Percentiles rank a stretch among this genome's conserved stretches.
Evolutionary conservation across 2,329 filamentous ascomycete genomes (phyloP).

Genomic region (Xylaria multiplex): DNA sequence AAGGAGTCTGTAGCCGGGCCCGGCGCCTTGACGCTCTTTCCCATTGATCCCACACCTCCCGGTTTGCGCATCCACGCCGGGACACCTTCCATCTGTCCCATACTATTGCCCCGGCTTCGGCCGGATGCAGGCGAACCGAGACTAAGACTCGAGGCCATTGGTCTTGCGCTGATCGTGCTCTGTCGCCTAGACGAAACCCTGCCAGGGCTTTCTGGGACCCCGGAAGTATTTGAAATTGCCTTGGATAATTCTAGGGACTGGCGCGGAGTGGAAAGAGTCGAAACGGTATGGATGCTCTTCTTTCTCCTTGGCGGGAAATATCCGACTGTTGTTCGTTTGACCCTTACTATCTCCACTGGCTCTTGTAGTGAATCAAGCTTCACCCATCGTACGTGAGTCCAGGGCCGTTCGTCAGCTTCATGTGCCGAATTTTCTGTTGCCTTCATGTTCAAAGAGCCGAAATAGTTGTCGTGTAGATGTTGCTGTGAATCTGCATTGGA

Average conservation of each 20-base stretch:
- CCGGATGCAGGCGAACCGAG: constrained; percentile 44
- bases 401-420: constrained; percentile 71
- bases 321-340: constrained; percentile 81
- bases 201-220: constrained; percentile 47
- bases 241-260: constrained; percentile 70
- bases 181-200: constrained; percentile 47
- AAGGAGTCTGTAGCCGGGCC: constrained; percentile 86
- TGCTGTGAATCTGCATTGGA: constrained; percentile 42
- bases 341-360: constrained; percentile 85
- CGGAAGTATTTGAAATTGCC: constrained; percentile 45
- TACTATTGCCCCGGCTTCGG: constrained; percentile 47
- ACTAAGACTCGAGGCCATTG: constrained; percentile 43
- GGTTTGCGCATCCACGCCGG: constrained; percentile 79
- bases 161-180: constrained; percentile 44
- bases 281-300: constrained; percentile 78
- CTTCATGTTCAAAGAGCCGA: constrained; percentile 52
- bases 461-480: constrained; percentile 55
- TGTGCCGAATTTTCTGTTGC: constrained; percentile 44
- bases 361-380: constrained; percentile 74
- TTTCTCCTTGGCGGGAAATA: constrained; percentile 92
- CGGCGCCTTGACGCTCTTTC: constrained; percentile 73
- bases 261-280: constrained; percentile 73
- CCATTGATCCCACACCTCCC: constrained; percentile 87
- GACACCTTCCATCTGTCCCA: constrained; percentile 44
- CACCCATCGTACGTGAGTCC: constrained; percentile 92